Evolutionary conservation across 352 stramenopile genomes (phyloP), one percentile per base, ranked within the genome.

Genomic region (Phytophthora quininea): DNA sequence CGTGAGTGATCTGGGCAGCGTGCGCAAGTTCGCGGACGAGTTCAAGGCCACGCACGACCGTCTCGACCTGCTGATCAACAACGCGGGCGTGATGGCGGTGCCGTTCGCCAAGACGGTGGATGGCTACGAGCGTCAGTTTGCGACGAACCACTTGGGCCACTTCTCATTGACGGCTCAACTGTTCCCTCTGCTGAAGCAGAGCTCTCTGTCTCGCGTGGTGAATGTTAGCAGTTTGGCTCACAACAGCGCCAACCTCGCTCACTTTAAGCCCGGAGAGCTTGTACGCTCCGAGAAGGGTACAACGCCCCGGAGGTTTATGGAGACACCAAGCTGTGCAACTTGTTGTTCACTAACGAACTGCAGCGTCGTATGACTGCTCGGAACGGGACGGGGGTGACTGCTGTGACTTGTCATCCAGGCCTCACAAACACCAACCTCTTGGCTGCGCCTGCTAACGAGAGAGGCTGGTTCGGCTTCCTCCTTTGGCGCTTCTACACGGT

Each of bases 301-400:
- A n/a, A n/a, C n/a, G n/a, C n/a, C n/a, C n/a, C 49, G 29, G 53
- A 60, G 0, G 74, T 74, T 8, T 90, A 92, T 59, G 3, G 30
- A 1, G 69, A 80, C 32, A 75, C 77, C 2, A 91, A 91, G 68
- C 47, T 90, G 6, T 70, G 53, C 46, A 90, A 89, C 62, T 15
- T 89, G 9, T 55, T 91, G 5, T 88, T 89, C 62, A 80, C 79
- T 9, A 51, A 66, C 2, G 75, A 89, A 58, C 73, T 88, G 12
- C 27, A 73, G 5, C 71, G 76, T 5, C 76, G 77, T 7, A 19
- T 89, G 3, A 37, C 67, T 2, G 60, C 52, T 0, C 29, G 56
- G 1, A 62, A 65, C 4, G 51, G 78, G 32, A 19, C 29, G 19
- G 58, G 54, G 0, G 76, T 88, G 24, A 65, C 50, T 2, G 51